These are phyloP conservation scores for Ganoderma boninense DNA, from an alignment of 1,284 basidiomycete species.

Conservation along the genomic window DNA sequence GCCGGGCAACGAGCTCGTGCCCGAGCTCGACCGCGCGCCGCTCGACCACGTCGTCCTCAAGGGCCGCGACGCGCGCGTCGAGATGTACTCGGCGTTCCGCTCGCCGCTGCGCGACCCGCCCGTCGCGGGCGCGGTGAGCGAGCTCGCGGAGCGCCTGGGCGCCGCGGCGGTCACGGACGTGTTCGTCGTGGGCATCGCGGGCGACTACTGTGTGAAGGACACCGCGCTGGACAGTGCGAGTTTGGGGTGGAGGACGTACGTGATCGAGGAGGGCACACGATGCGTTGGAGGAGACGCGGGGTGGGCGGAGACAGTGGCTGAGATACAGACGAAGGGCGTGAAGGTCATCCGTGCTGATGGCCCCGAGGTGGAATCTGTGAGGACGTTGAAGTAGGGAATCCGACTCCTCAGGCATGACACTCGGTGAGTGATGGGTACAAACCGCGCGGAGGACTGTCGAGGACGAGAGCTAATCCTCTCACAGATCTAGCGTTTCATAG, in stretches of 20 bases:
- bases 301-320: constrained; percentile 35
- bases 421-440: not conserved
- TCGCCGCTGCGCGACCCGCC: constrained; percentile 46
- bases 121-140: constrained; percentile 43
- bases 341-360: constrained; percentile 35
- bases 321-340: constrained; percentile 40
- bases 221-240: constrained; percentile 54
- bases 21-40: constrained; percentile 43
- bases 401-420: not conserved
- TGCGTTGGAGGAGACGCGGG: constrained; percentile 43
- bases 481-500: not conserved
- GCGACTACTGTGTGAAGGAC: constrained; percentile 64
- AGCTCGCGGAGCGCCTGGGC: constrained; percentile 46
- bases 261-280: constrained; percentile 46
- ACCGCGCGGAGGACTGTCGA: not conserved
- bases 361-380: constrained; percentile 37
- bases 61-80: constrained; percentile 48
- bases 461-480: not conserved
- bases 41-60: constrained; percentile 46
- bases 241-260: constrained; percentile 50
- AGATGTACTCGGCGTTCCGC: constrained; percentile 62
- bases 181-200: constrained; percentile 65
- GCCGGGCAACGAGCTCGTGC: constrained; percentile 51
- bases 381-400: not conserved
- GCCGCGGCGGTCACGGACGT: constrained; percentile 50